Base-by-base conservation (phyloP, 805 yeast species). In the Candida orba region DNA sequence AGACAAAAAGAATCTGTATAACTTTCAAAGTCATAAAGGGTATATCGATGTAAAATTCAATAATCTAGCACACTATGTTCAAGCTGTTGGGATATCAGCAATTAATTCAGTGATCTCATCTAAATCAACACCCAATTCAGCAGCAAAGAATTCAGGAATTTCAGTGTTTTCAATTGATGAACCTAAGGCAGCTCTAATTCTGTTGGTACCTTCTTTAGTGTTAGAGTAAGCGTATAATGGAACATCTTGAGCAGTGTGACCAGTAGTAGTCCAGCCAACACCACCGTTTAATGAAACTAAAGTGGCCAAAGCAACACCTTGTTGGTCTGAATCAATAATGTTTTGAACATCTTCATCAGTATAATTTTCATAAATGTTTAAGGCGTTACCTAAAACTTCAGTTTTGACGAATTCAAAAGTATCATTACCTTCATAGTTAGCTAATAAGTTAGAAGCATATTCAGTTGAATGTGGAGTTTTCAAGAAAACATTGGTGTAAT, bases 251-350 rank as follows among this genome's bases (percentile, higher is more conserved):
- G 95, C 96, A 13, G 95, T 80, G 63, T 90, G 98, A 27, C 96
- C 97, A 53, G 85, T 90, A 0, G 96, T 85, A n/a, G 95, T 74
- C 96, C 96, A 90, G 20, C 96, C 96, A 34, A 88, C 75, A 63
- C 84, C 84, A 0, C 96, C 86, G 45, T 93, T 75, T 14, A 64
- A 54, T 2, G 95, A 83, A 18, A 87, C 71, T 75, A 89, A 72
- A 41, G 76, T 69, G 56, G 83, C 81, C 45, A 88, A 63, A 31
- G 71, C 67, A 45, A 79, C 77, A 9, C 47, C 49, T 6, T 68
- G 51, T 7, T 53, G 50, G 25, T 59, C 53, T 23, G 67, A 54
- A 6, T 60, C 50, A 30, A 77, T 51, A 10, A 83, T 59, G 2
- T 49, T 55, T 9, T 63, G 57, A 17, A 81, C 60, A 47, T 87